Evolutionary conservation across 495 filamentous ascomycete species (phyloP), one percentile per base, ranked within the genome.

Genomic region (Aspergillus cavernicola): DNA sequence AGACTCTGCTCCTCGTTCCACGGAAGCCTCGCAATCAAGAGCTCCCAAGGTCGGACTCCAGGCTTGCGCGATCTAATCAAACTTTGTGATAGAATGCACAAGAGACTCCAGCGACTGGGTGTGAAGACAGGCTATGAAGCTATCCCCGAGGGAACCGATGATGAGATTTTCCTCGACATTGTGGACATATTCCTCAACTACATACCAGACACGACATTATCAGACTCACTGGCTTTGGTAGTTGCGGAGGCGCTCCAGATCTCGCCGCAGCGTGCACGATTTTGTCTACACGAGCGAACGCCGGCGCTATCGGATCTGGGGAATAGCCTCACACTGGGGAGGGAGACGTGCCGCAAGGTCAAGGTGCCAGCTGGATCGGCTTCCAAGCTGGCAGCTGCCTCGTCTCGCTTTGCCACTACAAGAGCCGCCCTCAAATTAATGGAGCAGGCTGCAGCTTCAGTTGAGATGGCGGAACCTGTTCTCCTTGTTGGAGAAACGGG

Each of bases 401-500:
- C 69, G 2, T 68, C 70, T 49, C 63, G 68, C 12, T 78, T 76
- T 62, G 75, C 75, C 53, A 69, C 70, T 6, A 76, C 75, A 10
- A 66, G 72, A 55, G 66, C 72, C 2, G 72, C 73, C 10, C 52
- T 76, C 38, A 65, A 65, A 35, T 63, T 75, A 5, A 78, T 97
- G 55, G 93, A 99, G 63, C 88, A 92, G 65, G 85, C 96, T 52
- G 85, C 87, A 5, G 84, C 87, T 24, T 85, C 91, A 1, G 80
- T 97, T 12, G 82, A 86, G 51, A 83, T 91, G 66, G 80, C 82
- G 4, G 95, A 99, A 63, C 93, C 95, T 2, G 80, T 95, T 8
- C 71, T 99, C 23, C 82, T 99, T 44, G 93, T 99, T 32, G 95
- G 95, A 56, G 95, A 99, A 71, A 99, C 95, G 3, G 95, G 95